Evolutionary conservation across 257 asterid genomes (phyloP).

Genomic region (Solanum etuberosum): DNA sequence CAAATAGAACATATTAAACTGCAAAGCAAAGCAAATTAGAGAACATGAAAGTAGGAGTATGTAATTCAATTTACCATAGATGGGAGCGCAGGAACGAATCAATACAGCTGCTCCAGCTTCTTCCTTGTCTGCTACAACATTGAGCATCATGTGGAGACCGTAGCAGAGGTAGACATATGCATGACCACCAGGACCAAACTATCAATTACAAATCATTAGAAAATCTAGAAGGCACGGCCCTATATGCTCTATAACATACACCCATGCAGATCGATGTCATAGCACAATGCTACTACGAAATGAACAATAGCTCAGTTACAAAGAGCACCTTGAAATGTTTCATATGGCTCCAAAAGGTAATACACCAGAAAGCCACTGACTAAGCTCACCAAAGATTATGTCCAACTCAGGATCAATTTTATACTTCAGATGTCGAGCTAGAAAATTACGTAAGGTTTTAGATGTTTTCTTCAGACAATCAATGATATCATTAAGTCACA

Average conservation of each 20-base stretch:
- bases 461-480: neutral
- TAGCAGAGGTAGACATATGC: slow-evolving; percentile 89
- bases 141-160: slow-evolving; percentile 85
- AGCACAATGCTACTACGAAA: neutral
- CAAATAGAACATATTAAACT: neutral
- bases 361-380: neutral
- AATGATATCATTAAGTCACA: neutral
- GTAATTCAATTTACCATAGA: slow-evolving; percentile 37
- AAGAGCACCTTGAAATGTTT: neutral
- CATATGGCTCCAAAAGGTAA: neutral
- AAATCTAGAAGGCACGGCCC: neutral
- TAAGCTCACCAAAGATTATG: neutral
- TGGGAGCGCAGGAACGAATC: slow-evolving; percentile 85
- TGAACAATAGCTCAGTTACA: neutral
- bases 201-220: neutral
- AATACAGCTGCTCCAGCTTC: slow-evolving; percentile 88
- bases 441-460: neutral
- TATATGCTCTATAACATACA: neutral
- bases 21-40: neutral
- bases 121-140: slow-evolving; percentile 87
- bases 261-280: neutral
- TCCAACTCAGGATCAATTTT: neutral
- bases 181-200: slow-evolving; percentile 96
- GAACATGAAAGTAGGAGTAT: neutral
- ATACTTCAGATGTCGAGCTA: neutral